Conservation (phyloP, 2,329 filamentous ascomycete genomes). For the Ambrosiella beaveri region DNA sequence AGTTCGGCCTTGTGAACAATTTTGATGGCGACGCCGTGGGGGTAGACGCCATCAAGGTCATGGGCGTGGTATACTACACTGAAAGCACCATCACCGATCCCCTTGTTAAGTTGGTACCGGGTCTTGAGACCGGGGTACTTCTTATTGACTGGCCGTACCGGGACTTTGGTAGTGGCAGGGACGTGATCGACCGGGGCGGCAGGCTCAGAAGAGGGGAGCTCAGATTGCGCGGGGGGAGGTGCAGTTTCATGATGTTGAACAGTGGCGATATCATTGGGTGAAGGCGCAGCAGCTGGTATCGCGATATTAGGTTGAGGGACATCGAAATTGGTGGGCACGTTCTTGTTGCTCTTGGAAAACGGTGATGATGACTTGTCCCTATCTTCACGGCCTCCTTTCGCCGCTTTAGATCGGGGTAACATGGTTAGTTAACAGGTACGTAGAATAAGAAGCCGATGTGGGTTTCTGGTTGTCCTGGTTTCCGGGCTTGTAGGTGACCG, state of each 20-base stretch:
- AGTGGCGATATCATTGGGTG: slow-evolving; percentile 5
- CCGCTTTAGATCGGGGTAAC: not conserved
- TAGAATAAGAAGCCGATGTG: not conserved
- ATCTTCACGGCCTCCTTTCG: slow-evolving; percentile 11
- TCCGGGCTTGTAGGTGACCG: too few relatives aligned
- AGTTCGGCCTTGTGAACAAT: slow-evolving; percentile 98
- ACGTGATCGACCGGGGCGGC: not conserved
- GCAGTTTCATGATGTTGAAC: slow-evolving; percentile 9
- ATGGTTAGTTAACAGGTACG: not conserved
- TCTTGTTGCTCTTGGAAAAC: slow-evolving; percentile 1
- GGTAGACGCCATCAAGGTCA: slow-evolving; percentile 52
- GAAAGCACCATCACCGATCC: slow-evolving; percentile 94
- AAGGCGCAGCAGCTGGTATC: not conserved
- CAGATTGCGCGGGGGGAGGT: not conserved
- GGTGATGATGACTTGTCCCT: slow-evolving; percentile 1
- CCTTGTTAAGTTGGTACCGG: slow-evolving; percentile 52
- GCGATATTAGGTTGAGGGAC: not conserved
- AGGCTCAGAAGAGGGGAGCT: not conserved
- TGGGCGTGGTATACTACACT: slow-evolving; percentile 91
- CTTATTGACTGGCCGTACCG: not conserved
- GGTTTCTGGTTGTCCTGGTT: not conserved
- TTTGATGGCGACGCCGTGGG: slow-evolving; percentile 78
- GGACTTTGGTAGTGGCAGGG: not conserved
- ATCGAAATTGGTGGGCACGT: not conserved
- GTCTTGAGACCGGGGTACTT: slow-evolving; percentile 25